These are phyloP conservation scores for Kuraishia hungarica DNA, from an alignment of 805 yeast genomes.

Conservation along the genomic window DNA sequence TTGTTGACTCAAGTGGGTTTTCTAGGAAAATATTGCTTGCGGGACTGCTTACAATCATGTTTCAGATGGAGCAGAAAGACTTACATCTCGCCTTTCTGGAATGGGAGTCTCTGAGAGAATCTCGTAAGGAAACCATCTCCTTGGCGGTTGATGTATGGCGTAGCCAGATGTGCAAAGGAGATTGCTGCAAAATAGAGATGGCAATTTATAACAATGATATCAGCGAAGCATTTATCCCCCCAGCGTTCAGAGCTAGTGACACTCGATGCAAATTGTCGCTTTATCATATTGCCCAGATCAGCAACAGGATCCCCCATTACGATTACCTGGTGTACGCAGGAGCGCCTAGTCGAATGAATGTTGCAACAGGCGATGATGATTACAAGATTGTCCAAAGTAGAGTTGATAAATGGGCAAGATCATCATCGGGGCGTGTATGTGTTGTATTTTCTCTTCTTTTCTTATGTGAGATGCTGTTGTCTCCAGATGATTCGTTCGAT, in stretches of 20 bases:
- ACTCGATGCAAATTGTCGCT: conserved; percentile 49
- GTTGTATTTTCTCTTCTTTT: conserved; percentile 49
- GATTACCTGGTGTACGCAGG: conserved; percentile 74
- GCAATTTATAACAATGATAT: background rate
- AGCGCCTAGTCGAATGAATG: conserved; percentile 66
- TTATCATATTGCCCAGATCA: conserved; percentile 61
- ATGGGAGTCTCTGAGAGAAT: conserved; percentile 22
- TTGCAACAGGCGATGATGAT: conserved; percentile 41
- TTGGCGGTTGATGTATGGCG: conserved; percentile 61
- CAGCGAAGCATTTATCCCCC: background rate
- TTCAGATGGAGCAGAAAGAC: conserved; percentile 51
- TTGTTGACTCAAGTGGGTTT: conserved; percentile 37
- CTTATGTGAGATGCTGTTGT: conserved; percentile 45
- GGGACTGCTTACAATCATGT: conserved; percentile 52
- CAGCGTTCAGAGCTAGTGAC: conserved; percentile 12
- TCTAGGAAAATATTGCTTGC: conserved; percentile 55
- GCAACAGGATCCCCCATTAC: conserved; percentile 55
- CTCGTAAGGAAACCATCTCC: conserved; percentile 59
- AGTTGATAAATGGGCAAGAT: conserved; percentile 39
- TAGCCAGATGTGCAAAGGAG: conserved; percentile 22
- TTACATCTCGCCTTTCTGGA: conserved; percentile 37
- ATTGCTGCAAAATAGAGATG: conserved; percentile 6
- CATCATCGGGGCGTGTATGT: conserved; percentile 35
- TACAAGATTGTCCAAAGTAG: conserved; percentile 37
- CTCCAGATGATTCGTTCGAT: conserved; percentile 14